Evolutionary conservation across 805 yeast genomes (phyloP), one percentile per base, ranked within the genome.

Genomic region (Saccharomyces jurei): DNA sequence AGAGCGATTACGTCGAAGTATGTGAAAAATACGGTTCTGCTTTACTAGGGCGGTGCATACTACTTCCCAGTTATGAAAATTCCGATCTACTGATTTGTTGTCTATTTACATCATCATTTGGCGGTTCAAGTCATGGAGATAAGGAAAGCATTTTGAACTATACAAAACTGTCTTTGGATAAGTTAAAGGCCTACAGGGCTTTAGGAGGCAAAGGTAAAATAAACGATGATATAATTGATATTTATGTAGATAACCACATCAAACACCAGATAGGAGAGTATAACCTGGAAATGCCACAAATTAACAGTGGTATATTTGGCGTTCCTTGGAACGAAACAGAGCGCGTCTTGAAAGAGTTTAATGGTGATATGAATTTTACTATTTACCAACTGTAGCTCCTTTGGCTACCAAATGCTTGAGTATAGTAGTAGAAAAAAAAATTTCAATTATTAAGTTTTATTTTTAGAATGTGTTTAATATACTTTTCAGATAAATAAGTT

Each of bases 311-410:
- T 0, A 79, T 89, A 2, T 89, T 88, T 67, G 78, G 78, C 1
- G 90, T 87, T 6, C 94, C 95, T 0, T 88, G 96, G 96, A 77
- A 74, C 13, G 59, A 76, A 10, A 87, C 96, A 0, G 92, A 82
- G 63, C 61, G 56, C 14, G 79, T 79, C 0, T 63, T 89, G 54
- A 54, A 69, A 17, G 62, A 71, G 25, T 58, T 52, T 17, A 21
- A 41, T 1, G 46, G 46, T n/a, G 29, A 46, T 21, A 28, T 55
- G 30, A 46, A 56, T 0, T 63, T 65, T 48, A 60, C 61, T 1
- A 67, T 65, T 1, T 65, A 62, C 50, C 56, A 46, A 69, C 74
- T 77, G 68, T 17, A 36, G 25, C 17, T 6, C 1, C 22, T 11
- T 36, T 8, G 10, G 11, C 44, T 13, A 17, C 11, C 3, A 14